Conservation (phyloP, 345 rosid species). For the Dovyalis caffra region DNA sequence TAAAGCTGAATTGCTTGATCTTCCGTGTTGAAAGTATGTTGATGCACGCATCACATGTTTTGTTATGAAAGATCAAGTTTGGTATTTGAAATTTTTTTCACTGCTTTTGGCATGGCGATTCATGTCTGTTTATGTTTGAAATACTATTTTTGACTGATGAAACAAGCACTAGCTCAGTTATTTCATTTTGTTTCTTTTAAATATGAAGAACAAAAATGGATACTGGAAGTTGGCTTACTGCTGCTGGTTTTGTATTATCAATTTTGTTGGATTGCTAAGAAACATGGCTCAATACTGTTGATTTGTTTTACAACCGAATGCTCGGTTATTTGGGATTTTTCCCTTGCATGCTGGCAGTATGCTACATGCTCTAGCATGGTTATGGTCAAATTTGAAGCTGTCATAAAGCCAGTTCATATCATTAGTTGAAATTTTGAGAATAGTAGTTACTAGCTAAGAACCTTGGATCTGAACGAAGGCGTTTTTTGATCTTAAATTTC, state of each 20-base stretch:
- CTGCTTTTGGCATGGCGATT: neutral
- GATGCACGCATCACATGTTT: neutral
- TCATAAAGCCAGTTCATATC: neutral
- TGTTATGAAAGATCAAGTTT: neutral
- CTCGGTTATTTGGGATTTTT: neutral
- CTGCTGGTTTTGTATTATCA: neutral
- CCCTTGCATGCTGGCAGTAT: neutral
- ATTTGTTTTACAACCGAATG: neutral
- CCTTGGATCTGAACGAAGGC: no score
- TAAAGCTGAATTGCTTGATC: neutral
- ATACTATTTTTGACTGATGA: neutral
- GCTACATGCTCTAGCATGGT: neutral
- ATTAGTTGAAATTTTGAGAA: neutral
- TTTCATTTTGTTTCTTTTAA: neutral
- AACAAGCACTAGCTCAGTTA: neutral
- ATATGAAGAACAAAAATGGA: neutral
- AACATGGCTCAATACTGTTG: neutral
- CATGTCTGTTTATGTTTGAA: neutral
- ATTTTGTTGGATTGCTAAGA: neutral
- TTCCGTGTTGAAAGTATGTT: neutral
- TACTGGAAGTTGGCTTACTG: neutral
- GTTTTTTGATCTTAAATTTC: no score
- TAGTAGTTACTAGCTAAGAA: neutral
- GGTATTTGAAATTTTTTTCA: neutral
- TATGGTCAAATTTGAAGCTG: neutral